Conservation (phyloP, 2,329 filamentous ascomycete genomes). For the Aspergillus pseudotamarii region DNA sequence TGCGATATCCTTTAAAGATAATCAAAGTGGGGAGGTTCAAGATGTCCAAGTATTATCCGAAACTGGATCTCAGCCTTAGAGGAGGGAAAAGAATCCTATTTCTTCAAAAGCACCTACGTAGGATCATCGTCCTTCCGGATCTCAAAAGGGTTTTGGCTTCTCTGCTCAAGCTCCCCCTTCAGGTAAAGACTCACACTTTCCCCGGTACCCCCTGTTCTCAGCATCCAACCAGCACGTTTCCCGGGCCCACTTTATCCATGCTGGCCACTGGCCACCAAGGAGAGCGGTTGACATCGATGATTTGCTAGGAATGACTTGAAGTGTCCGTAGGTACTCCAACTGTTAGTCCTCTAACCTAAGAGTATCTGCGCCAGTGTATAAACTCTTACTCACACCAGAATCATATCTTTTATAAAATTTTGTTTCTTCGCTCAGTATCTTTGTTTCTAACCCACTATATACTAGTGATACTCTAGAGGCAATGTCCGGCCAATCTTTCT, state of each 20-base stretch:
- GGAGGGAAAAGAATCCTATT: too few species aligned
- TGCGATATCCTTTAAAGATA: not conserved
- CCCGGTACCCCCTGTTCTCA: slow-evolving; percentile 14
- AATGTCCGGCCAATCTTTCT: not conserved
- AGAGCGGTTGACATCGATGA: not conserved
- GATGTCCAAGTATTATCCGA: not conserved
- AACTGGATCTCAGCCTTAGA: slow-evolving; percentile 1
- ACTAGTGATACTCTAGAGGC: not conserved
- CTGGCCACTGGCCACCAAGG: not conserved
- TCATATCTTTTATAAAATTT: slow-evolving; percentile 5
- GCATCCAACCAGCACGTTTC: slow-evolving; percentile 1
- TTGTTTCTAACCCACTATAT: not conserved
- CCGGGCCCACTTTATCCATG: slow-evolving; percentile 5
- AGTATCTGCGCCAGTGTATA: slow-evolving; percentile 11
- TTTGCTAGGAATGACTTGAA: slow-evolving; percentile 8
- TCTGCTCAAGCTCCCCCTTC: slow-evolving; percentile 43
- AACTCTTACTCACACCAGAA: slow-evolving; percentile 7
- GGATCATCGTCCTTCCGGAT: not conserved
- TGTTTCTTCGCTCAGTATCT: not conserved
- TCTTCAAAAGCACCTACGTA: not conserved
- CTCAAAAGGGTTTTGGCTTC: slow-evolving; percentile 7
- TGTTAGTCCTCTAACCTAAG: not conserved
- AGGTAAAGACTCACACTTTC: slow-evolving; percentile 26
- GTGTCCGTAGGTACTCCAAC: not conserved
- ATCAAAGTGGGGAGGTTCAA: not conserved